Percentiles rank a stretch among this genome's conserved stretches.
phyloP scores from a whole-genome alignment of 257 asterid genomes.

The Phtheirospermum japonicum region DNA sequence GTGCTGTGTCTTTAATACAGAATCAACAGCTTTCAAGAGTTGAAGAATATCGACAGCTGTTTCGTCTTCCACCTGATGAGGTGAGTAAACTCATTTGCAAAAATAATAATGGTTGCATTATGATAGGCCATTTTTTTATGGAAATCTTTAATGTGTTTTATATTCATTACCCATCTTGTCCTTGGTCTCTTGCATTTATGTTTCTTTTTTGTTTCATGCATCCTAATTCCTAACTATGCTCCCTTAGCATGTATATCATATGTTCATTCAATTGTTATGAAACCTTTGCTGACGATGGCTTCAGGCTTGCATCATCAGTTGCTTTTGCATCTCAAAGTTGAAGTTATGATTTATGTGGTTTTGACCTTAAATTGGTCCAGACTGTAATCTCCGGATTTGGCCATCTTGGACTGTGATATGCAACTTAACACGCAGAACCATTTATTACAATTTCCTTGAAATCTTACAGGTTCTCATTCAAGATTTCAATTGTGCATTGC shows the following conservation, averaged over 20 bases:
- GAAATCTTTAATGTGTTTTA: background rate
- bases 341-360: constrained; percentile 10
- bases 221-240: background rate
- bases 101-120: background rate
- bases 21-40: constrained; percentile 54
- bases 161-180: background rate
- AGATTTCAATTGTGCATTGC: constrained; percentile 97
- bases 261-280: background rate
- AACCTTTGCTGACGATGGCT: constrained; percentile 9
- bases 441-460: constrained; percentile 23
- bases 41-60: constrained; percentile 94
- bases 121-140: constrained; percentile 1
- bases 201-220: background rate
- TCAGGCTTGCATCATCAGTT: constrained; percentile 12
- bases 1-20: constrained; percentile 38
- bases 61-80: constrained; percentile 89
- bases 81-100: constrained; percentile 44
- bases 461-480: constrained; percentile 73
- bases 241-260: constrained; percentile 7
- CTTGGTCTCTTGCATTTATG: constrained; percentile 10
- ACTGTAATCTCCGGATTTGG: background rate
- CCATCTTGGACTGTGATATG: background rate
- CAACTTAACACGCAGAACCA: constrained; percentile 5
- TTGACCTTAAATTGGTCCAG: background rate
- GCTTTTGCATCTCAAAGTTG: background rate